Evolutionary conservation across 2,329 filamentous ascomycete species (phyloP).

Genomic region (Ceratocystis cacaofunesta): DNA sequence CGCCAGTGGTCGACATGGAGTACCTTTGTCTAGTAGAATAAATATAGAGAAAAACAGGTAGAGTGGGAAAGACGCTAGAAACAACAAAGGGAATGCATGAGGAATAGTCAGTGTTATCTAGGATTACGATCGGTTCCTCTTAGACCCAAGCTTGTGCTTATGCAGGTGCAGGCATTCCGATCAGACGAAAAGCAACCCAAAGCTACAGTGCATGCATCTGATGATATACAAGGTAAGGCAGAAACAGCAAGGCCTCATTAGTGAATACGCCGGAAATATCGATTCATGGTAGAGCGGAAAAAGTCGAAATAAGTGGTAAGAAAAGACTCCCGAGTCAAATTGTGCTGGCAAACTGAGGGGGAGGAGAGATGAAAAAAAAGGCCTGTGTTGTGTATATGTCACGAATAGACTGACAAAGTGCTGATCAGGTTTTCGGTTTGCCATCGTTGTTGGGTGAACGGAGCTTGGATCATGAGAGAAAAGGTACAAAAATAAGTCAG

Average conservation of each 20-base stretch:
- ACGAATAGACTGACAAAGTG: background rate
- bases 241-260: background rate
- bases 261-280: background rate
- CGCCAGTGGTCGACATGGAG: background rate
- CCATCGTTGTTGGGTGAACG: conserved; percentile 5
- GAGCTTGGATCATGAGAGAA: background rate
- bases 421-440: background rate
- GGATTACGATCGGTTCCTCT: background rate
- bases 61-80: background rate
- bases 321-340: background rate
- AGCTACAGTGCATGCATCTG: background rate
- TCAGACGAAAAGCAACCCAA: background rate
- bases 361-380: background rate
- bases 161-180: background rate
- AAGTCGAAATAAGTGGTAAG: background rate
- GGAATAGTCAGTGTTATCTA: background rate
- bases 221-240: background rate
- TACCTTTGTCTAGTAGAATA: background rate
- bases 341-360: background rate
- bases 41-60: background rate
- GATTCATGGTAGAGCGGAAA: background rate
- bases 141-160: conserved; percentile 1
- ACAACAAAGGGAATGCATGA: background rate
- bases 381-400: background rate
- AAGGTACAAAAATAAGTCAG: background rate